phyloP scores from a whole-genome alignment of 208 protist species.

The Crithidia acanthocephali region DNA sequence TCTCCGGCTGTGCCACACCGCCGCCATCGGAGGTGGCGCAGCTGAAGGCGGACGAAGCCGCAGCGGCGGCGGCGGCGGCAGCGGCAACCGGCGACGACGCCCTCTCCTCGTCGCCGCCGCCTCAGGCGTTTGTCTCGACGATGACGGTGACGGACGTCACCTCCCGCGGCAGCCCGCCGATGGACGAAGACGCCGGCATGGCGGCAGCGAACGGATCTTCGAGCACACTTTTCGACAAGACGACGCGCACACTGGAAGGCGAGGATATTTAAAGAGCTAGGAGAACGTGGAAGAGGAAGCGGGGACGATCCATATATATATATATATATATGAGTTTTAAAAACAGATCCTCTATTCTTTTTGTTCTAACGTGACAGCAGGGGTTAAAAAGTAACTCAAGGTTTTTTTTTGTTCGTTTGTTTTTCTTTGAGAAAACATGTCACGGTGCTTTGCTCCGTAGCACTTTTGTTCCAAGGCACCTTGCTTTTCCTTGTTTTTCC shows the following conservation, averaged over 20 bases:
- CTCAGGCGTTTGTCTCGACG: neutral
- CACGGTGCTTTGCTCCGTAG: too few species aligned
- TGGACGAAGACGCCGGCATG: neutral
- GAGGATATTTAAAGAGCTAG: neutral
- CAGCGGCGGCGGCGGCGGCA: neutral
- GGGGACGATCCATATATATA: too few species aligned
- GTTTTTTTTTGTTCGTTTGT: neutral
- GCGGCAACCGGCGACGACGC: neutral
- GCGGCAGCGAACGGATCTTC: conserved; percentile 4
- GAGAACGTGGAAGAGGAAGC: too few species aligned
- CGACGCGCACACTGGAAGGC: conserved; percentile 23
- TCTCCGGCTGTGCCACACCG: conserved; percentile 12
- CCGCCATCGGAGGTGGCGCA: conserved; percentile 17
- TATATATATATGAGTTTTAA: neutral
- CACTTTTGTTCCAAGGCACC: too few species aligned
- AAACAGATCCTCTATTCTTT: conserved; percentile 16
- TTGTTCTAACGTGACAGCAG: conserved; percentile 20
- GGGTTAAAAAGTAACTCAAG: neutral
- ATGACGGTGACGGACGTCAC: conserved; percentile 15
- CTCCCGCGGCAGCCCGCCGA: neutral
- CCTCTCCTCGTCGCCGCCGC: neutral
- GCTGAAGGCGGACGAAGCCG: neutral
- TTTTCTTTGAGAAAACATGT: too few species aligned
- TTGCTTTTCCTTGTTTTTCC: too few species aligned
- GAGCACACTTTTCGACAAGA: conserved; percentile 22